A percentile compares a stretch with the other conserved stretches of the same genome.
phyloP scores from a whole-genome alignment of 2,329 filamentous ascomycete species.

The Phialophora verrucosa region DNA sequence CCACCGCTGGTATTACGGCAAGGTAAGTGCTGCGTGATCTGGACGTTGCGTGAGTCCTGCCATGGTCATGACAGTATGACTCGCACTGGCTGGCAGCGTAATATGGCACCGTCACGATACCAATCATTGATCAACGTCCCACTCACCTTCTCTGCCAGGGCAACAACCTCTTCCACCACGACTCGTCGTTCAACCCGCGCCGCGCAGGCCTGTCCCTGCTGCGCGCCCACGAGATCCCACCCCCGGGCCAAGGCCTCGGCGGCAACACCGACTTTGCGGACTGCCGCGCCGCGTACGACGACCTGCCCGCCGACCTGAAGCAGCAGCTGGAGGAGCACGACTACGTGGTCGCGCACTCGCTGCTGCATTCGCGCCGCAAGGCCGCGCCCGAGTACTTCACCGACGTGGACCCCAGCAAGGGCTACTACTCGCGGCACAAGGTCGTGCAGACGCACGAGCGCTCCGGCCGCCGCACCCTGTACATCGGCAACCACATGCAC shows the following conservation, averaged over 20 bases:
- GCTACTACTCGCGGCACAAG: conserved; percentile 54
- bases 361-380: conserved; percentile 60
- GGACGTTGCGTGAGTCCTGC: too few relatives aligned
- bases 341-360: conserved; percentile 58
- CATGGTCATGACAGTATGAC: too few relatives aligned
- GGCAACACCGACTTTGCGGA: conserved; percentile 63
- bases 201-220: conserved; percentile 61
- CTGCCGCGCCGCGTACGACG: conserved; percentile 58
- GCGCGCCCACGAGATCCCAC: conserved; percentile 58
- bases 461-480: conserved; percentile 57
- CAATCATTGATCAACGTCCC: neutral
- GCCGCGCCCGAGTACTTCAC: conserved; percentile 51
- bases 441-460: conserved; percentile 58
- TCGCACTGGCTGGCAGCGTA: too few relatives aligned
- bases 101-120: too few relatives aligned
- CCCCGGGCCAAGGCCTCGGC: conserved; percentile 48
- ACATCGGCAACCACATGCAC: conserved; percentile 60
- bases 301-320: conserved; percentile 49
- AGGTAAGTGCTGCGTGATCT: conserved; percentile 41
- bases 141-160: conserved; percentile 45
- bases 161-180: conserved; percentile 62
- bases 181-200: conserved; percentile 63
- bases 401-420: conserved; percentile 51
- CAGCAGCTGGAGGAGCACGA: conserved; percentile 48
- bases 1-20: conserved; percentile 51